These are phyloP conservation scores for Vaccinium macrocarpon DNA, from an alignment of 148 eudicot genomes.

Conservation along the genomic window DNA sequence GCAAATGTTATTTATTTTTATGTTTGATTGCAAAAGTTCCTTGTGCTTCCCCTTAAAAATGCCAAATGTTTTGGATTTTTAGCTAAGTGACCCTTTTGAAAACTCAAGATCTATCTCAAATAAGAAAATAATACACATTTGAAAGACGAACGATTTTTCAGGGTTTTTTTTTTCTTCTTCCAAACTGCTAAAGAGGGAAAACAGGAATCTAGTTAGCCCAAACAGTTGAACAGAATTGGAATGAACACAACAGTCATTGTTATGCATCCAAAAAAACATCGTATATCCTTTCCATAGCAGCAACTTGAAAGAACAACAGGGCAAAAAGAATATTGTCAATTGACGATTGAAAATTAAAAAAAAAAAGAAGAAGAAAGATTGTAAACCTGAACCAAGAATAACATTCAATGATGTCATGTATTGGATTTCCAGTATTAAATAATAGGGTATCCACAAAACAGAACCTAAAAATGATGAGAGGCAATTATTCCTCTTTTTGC, in stretches of 20 bases:
- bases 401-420: background rate
- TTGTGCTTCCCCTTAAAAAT: too few species aligned
- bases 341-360: background rate
- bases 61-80: too few species aligned
- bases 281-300: background rate
- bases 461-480: background rate
- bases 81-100: too few species aligned
- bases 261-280: background rate
- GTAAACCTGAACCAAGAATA: background rate
- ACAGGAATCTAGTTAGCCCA: too few species aligned
- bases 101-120: too few species aligned
- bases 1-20: too few species aligned
- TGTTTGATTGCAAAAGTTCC: too few species aligned
- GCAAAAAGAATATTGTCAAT: background rate
- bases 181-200: too few species aligned
- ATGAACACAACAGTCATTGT: background rate
- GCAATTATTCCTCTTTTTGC: background rate
- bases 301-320: background rate
- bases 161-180: too few species aligned
- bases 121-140: too few species aligned
- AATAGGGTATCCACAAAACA: constrained; percentile 1
- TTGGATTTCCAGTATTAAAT: background rate
- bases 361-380: background rate
- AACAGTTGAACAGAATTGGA: too few species aligned
- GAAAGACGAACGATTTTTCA: too few species aligned